Base-by-base conservation (phyloP, 148 eudicot species). In the Nepenthes mirabilis region DNA sequence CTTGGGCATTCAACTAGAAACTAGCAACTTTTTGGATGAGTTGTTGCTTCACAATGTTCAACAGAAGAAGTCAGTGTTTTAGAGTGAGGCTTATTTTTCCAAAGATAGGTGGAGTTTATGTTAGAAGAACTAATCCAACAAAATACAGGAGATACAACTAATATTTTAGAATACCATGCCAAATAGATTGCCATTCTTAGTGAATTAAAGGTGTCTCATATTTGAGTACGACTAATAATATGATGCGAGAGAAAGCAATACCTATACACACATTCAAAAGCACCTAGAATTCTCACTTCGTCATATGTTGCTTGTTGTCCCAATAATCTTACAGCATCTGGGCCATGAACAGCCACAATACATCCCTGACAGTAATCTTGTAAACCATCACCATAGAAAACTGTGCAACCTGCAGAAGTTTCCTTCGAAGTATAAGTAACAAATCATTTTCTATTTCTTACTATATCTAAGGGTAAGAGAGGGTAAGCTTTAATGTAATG, bases 261-360 rank as follows among this genome's bases (percentile, higher is more conserved):
- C 99, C 99, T 93, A 51, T 88, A 82, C 11, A 73, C 83, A 69
- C 89, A 94, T 48, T 88, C 88, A 70, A 93, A 93, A 55, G 99
- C 95, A 56, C 99, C 96, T n/a, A 93, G 82, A 62, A 89, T 69
- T 72, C 85, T 75, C 6, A 9, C 51, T 82, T 93, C 99, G 59
- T 93, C 85, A 62, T 62, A 64, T 37, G 99, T 86, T 50, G 89
- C 99, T 61, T 88, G 73, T 50, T 75, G 68, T 58, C 96, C 96
- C 68, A 93, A 70, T 68, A 93, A 61, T 64, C 72, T 69, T 55
- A 93, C 65, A 52, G 95, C 83, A 68, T 89, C 97, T 2, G 99
- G 97, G 23, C 97, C 97, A 69, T 89, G 99, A 54, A 65, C 67
- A 48, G 86, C 99, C 47, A 94, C 63, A 57, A 94, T 82, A 78